Evolutionary conservation across 805 yeast genomes (phyloP).

Genomic region (Ogataea paraovalis): DNA sequence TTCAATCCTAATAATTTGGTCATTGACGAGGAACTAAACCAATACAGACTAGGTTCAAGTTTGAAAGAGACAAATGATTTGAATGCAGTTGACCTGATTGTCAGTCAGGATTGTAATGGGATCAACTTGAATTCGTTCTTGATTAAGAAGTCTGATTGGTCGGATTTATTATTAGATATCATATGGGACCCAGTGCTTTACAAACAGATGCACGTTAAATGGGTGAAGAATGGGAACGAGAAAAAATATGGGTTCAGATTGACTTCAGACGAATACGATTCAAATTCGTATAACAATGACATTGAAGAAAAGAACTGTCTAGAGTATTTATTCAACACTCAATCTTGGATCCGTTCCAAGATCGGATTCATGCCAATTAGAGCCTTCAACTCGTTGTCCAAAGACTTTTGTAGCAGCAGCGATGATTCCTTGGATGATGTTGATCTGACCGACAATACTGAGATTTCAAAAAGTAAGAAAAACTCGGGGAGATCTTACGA

Average conservation of each 20-base stretch:
- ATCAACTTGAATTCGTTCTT: constrained; percentile 39
- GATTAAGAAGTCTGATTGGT: constrained; percentile 36
- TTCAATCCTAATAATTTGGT: constrained; percentile 35
- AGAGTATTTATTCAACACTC: constrained; percentile 35
- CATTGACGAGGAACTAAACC: constrained; percentile 28
- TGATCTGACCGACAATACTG: constrained; percentile 17
- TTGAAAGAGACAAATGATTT: constrained; percentile 20
- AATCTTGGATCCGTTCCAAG: constrained; percentile 38
- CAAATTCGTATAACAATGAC: constrained; percentile 35
- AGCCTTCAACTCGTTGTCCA: constrained; percentile 34
- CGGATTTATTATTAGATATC: constrained; percentile 33
- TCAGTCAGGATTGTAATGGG: constrained; percentile 41
- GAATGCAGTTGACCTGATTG: constrained; percentile 35
- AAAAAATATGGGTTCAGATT: constrained; percentile 27
- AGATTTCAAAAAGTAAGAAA: constrained; percentile 27
- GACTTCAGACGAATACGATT: constrained; percentile 24
- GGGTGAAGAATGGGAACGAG: constrained; percentile 26
- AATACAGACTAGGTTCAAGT: constrained; percentile 18
- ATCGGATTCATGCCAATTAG: constrained; percentile 38
- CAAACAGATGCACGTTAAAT: constrained; percentile 31
- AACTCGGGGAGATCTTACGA: constrained; percentile 10
- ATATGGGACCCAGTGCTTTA: constrained; percentile 41
- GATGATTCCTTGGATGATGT: constrained; percentile 12
- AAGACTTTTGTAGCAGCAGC: constrained; percentile 34
- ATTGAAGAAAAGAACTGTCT: constrained; percentile 37